A percentile compares a stretch with the other conserved stretches of the same genome.
Conservation (phyloP, 1,284 basidiomycete species). For the Sphaerobolus stellatus region DNA sequence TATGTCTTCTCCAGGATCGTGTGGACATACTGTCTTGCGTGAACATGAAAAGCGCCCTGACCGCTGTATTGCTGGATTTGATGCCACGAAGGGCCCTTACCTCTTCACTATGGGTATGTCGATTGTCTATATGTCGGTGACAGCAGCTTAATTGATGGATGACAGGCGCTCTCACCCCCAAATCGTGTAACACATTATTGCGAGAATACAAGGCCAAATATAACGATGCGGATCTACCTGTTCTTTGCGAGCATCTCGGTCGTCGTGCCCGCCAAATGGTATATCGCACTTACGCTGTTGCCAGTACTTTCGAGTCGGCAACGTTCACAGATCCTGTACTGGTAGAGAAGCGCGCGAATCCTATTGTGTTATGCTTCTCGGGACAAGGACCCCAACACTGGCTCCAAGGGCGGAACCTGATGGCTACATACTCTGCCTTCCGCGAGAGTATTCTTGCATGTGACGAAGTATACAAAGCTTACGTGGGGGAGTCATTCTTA, state of each 20-base stretch:
- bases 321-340: background rate
- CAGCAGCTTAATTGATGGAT: background rate
- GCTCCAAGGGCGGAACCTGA: background rate
- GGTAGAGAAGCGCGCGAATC: background rate
- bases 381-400: background rate
- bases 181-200: background rate
- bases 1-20: constrained; percentile 13
- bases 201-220: background rate
- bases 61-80: constrained; percentile 1
- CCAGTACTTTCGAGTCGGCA: background rate
- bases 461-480: background rate
- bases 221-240: background rate
- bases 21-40: constrained; percentile 17
- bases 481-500: background rate
- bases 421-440: background rate
- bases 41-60: constrained; percentile 13
- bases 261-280: background rate
- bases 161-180: background rate
- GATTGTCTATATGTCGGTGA: background rate
- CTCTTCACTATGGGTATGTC: constrained; percentile 13
- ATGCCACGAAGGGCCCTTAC: constrained; percentile 5
- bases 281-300: background rate
- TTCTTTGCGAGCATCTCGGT: background rate
- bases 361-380: background rate
- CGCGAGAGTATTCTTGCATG: background rate